Base-by-base conservation (phyloP, 805 yeast genomes). In the Nakazawaea peltata region DNA sequence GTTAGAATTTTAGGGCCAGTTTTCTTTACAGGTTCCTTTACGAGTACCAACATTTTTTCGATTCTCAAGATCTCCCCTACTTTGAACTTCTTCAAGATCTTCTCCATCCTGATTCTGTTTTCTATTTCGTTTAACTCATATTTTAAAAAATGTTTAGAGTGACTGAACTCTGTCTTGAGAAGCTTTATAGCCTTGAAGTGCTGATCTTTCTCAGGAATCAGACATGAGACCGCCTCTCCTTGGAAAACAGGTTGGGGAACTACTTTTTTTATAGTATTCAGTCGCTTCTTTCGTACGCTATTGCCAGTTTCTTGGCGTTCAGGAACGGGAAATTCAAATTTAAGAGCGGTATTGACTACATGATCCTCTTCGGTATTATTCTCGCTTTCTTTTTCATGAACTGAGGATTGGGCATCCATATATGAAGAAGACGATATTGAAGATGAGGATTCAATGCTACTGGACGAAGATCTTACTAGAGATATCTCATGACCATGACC, bases 1-100 rank as follows among this genome's bases (percentile, higher is more conserved):
- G 67, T 62, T 40, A 69, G 66, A 10, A 54, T 43, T 7, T 7
- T 5, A 17, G 31, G 10, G 43, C 50, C 19, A 43, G 44, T 5
- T 50, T n/a, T 28, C 10, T 10, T 17, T 18, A 27, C 47, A 5
- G 64, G 48, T 6, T 48, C 40, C 47, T 76, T 77, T 13, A 77
- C 68, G 57, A 77, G 59, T 0, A 84, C 84, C 14, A 88, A 59
- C 74, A 83, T 75, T 47, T 70, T 75, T 39, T 81, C 88, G 42
- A 71, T 57, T 40, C 74, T 70, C 4, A 87, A 59, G 11, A 84
- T 67, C 35, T 79, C 80, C 3, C 94, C 94, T 1, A 57, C 59
- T 13, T 58, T 43, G 40, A 61, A 67, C 10, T 45, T 47, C 19
- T 50, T 49, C 29, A 65, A 53, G 37, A 62, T 33, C 34, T 44